Evolutionary conservation across 2,329 filamentous ascomycete genomes (phyloP).

Genomic region (Claviceps quebecensis): DNA sequence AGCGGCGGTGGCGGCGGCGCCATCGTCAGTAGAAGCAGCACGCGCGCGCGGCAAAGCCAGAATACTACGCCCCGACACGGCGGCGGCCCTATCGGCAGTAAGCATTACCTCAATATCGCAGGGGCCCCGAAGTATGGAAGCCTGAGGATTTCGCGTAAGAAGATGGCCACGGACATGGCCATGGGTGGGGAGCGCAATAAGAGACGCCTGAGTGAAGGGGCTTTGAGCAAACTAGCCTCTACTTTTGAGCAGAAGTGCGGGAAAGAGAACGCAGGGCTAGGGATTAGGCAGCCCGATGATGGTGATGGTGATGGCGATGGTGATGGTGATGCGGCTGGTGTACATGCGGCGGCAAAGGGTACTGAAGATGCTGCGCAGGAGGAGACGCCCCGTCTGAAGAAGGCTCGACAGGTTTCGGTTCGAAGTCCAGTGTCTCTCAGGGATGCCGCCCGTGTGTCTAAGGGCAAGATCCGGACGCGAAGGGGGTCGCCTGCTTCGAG

Average conservation of each 20-base stretch:
- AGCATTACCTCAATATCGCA: slow-evolving; percentile 31
- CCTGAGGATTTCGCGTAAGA: slow-evolving; percentile 7
- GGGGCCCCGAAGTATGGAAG: slow-evolving; percentile 9
- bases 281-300: background rate
- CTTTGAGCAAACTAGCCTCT: background rate
- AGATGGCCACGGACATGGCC: background rate
- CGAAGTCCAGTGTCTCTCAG: background rate
- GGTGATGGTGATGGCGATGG: background rate
- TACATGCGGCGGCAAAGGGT: too few relatives aligned
- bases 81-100: slow-evolving; percentile 21
- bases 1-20: slow-evolving; percentile 2
- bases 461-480: background rate
- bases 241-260: slow-evolving; percentile 10
- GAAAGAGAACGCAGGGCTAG: slow-evolving; percentile 17
- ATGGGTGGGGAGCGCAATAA: background rate
- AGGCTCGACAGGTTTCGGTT: slow-evolving; percentile 2
- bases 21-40: background rate
- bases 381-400: slow-evolving; percentile 6
- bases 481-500: slow-evolving; percentile 1
- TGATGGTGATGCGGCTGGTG: background rate
- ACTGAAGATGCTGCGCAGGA: slow-evolving; percentile 5
- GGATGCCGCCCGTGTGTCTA: background rate
- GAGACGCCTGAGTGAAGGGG: background rate
- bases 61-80: too few relatives aligned
- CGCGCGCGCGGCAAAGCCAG: too few relatives aligned